Evolutionary conservation across 192 early-diverging fungal genomes (phyloP).

Genomic region (Chytriomyces confervae): DNA sequence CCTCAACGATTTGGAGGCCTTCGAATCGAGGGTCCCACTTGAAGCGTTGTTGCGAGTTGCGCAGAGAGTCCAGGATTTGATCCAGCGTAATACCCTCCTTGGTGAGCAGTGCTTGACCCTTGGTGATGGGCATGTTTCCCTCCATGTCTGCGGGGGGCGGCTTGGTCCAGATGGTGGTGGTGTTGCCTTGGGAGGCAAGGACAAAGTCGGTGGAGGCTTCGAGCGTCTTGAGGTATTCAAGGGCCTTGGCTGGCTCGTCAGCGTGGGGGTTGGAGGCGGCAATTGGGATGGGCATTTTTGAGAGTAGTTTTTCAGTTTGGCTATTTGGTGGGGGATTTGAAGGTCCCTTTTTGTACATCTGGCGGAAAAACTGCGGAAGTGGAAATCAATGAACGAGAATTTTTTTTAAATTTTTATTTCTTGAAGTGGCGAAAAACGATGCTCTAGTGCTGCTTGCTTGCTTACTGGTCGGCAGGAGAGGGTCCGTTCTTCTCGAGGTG

Average conservation of each 20-base stretch:
- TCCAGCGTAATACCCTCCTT: slow-evolving; percentile 10
- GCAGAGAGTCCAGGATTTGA: slow-evolving; percentile 12
- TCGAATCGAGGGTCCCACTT: slow-evolving; percentile 31
- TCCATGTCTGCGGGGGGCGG: background rate
- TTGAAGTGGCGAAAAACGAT: too few species aligned
- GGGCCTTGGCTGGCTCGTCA: background rate
- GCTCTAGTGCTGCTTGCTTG: too few species aligned
- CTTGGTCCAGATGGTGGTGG: slow-evolving; percentile 16
- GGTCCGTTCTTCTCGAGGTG: slow-evolving; percentile 28
- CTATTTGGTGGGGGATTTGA: too few species aligned
- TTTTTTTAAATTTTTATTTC: too few species aligned
- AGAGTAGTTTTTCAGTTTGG: background rate
- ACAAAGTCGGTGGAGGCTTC: slow-evolving; percentile 13
- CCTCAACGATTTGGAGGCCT: slow-evolving; percentile 5
- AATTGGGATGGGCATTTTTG: slow-evolving; percentile 8
- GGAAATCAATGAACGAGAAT: too few species aligned
- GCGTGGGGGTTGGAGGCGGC: slow-evolving; percentile 2
- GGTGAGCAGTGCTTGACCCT: background rate
- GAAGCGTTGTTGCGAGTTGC: slow-evolving; percentile 6
- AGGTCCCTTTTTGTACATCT: too few species aligned
- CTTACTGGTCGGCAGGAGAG: background rate
- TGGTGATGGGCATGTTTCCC: slow-evolving; percentile 24
- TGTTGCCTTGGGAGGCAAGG: slow-evolving; percentile 4
- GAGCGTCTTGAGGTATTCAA: slow-evolving; percentile 10
- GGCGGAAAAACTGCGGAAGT: too few species aligned